Evolutionary conservation across 495 filamentous ascomycete species (phyloP), one percentile per base, ranked within the genome.

Genomic region (Astrothelium macrocarpum): DNA sequence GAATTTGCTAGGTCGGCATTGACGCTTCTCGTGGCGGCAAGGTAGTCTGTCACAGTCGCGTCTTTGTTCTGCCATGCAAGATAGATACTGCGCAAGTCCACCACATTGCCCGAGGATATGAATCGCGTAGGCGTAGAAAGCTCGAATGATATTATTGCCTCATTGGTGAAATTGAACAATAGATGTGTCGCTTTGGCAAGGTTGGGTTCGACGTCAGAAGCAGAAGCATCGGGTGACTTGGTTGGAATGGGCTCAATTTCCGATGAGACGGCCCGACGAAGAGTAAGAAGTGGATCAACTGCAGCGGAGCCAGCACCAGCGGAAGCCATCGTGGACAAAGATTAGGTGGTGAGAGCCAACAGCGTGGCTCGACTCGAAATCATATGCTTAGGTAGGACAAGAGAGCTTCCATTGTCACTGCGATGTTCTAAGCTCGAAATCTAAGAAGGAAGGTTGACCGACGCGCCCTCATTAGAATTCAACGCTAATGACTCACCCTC

Each of bases 31-130:
- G 89, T 89, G 7, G 86, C 85, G 53, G 86, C 83, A 74, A 97
- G 92, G 79, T 97, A 97, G 64, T 91, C 90, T 10, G 87, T 86
- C 71, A 95, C 90, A 42, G 87, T 82, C 64, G 85, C 82, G 78
- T 97, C 91, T 73, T 90, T 90, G 73, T 96, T 93, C 72, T 87
- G 81, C 88, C 90, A 99, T 60, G 90, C 89, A 66, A 97, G 95
- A 76, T 90, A 96, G 77, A 97, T 91, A 75, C 86, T 90, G 73
- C 94, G 90, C 43, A 99, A 82, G 73, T 96, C 89, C 66, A 97
- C 86, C 1, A 89, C 80, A 49, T 85, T 83, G 58, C 84, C 81
- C 39, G 83, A 82, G 18, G 87, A 87, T 59, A 87, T 78, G 79
- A 97, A 97, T 65, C 94, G 90, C 46, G 95, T 97, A 12, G 85